These are phyloP conservation scores for Trichoderma brevicompactum DNA, from an alignment of 2,329 filamentous ascomycete genomes.

Conservation along the genomic window DNA sequence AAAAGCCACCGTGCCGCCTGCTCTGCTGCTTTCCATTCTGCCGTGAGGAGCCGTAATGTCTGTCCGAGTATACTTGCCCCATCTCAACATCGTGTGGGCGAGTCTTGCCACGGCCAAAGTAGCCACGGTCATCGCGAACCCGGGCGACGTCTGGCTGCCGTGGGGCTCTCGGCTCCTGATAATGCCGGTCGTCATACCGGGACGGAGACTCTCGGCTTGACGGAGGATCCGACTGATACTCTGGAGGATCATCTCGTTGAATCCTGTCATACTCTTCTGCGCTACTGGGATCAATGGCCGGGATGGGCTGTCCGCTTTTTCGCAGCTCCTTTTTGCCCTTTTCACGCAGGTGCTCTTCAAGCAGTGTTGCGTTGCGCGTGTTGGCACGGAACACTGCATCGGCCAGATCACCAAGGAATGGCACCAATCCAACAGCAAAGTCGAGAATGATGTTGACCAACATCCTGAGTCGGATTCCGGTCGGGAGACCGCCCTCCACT, in stretches of 20 bases:
- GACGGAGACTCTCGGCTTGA: conserved; percentile 35
- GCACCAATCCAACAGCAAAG: conserved; percentile 73
- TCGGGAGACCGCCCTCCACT: conserved; percentile 76
- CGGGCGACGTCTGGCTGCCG: conserved; percentile 38
- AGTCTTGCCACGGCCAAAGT: conserved; percentile 38
- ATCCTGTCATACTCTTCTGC: conserved; percentile 55
- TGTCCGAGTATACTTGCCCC: conserved; percentile 33
- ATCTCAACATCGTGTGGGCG: conserved; percentile 41
- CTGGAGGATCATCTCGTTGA: conserved; percentile 37
- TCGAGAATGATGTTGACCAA: conserved; percentile 77
- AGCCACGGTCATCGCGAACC: conserved; percentile 35
- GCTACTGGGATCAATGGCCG: conserved; percentile 56
- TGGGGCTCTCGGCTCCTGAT: conserved; percentile 28
- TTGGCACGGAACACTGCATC: conserved; percentile 78
- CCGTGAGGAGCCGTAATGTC: conserved; percentile 4
- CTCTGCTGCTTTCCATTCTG: conserved; percentile 20
- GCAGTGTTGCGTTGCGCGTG: conserved; percentile 72
- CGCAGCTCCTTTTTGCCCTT: conserved; percentile 65
- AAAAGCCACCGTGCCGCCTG: conserved; percentile 5
- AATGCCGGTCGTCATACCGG: conserved; percentile 27
- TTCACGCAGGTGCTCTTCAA: conserved; percentile 70
- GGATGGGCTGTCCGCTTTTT: conserved; percentile 51
- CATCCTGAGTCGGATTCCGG: conserved; percentile 69
- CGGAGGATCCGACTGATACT: conserved; percentile 37
- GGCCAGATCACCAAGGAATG: conserved; percentile 74